Conservation (phyloP, 129 eudicot species). For the Pittosporum tobira region DNA sequence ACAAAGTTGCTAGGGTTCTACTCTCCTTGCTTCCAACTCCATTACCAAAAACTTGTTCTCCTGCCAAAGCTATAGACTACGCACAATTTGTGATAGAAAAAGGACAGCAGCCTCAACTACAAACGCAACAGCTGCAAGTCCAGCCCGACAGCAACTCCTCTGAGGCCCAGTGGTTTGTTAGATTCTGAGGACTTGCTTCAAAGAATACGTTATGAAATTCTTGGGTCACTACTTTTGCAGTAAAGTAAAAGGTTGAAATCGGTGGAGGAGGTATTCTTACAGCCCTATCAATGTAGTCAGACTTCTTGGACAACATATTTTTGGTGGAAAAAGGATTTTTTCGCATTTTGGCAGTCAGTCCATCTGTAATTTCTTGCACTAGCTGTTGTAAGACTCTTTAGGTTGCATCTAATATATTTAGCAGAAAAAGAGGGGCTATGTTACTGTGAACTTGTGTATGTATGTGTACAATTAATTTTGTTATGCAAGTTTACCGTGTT, state of each 20-base stretch:
- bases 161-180: conserved; percentile 70
- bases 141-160: conserved; percentile 37
- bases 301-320: no score
- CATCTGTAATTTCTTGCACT: no score
- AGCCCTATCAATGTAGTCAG: no score
- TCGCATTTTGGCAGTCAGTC: no score
- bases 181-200: conserved; percentile 65
- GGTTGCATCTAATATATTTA: no score
- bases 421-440: no score
- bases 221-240: background rate
- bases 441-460: no score
- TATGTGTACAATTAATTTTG: no score
- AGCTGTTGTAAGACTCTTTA: no score
- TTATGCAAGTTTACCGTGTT: no score
- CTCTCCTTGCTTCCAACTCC: conserved; percentile 52
- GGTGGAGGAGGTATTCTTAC: background rate
- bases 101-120: conserved; percentile 21
- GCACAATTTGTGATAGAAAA: conserved; percentile 38
- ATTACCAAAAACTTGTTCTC: conserved; percentile 14
- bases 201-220: conserved; percentile 31
- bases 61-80: conserved; percentile 32
- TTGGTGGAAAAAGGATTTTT: no score
- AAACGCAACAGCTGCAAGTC: conserved; percentile 15
- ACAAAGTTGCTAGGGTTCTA: conserved; percentile 61
- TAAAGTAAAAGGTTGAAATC: background rate